Evolutionary conservation across 2,329 filamentous ascomycete species (phyloP).

Genomic region (Berkeleyomyces basicola): DNA sequence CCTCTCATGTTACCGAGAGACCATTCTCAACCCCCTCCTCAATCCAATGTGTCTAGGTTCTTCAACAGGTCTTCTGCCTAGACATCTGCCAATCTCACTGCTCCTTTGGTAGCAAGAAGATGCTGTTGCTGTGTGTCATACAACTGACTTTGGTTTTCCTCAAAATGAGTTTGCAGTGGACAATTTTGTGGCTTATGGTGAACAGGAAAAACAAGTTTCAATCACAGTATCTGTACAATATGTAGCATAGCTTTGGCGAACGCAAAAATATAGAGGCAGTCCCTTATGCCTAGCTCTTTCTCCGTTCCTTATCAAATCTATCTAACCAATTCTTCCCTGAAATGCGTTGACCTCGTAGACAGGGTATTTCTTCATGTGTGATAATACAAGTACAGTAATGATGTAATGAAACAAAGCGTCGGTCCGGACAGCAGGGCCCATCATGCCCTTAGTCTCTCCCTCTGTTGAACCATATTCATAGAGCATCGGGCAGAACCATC

Average conservation of each 20-base stretch:
- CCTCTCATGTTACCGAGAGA: too few species aligned
- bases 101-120: neutral
- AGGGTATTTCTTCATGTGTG: neutral
- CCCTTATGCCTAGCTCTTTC: neutral
- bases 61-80: neutral
- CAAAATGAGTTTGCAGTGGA: neutral
- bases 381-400: constrained; percentile 12
- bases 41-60: neutral
- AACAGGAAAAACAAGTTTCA: neutral
- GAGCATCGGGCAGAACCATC: constrained; percentile 17
- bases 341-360: constrained; percentile 2
- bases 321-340: neutral
- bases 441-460: neutral
- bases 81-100: neutral
- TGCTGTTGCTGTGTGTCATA: neutral
- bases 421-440: neutral
- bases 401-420: neutral
- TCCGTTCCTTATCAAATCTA: neutral
- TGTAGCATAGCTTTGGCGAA: constrained; percentile 6
- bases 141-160: neutral
- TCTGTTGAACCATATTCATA: constrained; percentile 21
- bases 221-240: constrained; percentile 8
- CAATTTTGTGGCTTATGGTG: neutral
- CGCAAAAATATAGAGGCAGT: neutral
- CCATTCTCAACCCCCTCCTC: neutral